Base-by-base conservation (phyloP, 2,329 filamentous ascomycete species). In the Sporothrix mexicana region DNA sequence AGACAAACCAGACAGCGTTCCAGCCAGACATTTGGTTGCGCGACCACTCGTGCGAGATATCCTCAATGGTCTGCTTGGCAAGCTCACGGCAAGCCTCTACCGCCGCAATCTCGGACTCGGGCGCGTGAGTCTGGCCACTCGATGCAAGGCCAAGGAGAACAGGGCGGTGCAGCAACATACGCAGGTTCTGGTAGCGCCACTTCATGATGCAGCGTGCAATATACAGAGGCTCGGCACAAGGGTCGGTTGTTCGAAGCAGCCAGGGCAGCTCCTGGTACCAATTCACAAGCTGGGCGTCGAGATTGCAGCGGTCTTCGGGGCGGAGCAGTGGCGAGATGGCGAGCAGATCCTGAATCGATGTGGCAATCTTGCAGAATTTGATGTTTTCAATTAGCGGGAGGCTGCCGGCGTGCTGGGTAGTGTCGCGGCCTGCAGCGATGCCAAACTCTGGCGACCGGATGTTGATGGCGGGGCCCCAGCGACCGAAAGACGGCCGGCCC, bases 1-100 rank as follows among this genome's bases (percentile, higher is more conserved):
- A 95, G 73, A 93, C 87, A 81, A 94, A 91, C 92, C 92, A 94
- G 2, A 93, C 92, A 0, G 91, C 92, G 79, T 93, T 93, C 92
- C 92, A 95, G 9, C 92, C 92, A 0, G 89, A 89, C 82, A 95
- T 92, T 78, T 94, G 89, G 78, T 93, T 92, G 62, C 89, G 87
- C 62, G 88, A 88, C 83, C 91, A 93, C 75, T 92, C 91, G 25
- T 85, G 84, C 12, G 89, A 86, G 74, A 95, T 93, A 74, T 94
- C 91, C 73, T 90, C 87, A 75, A 95, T 93, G 0, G 91, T 91
- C 75, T 90, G 87, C 74, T 88, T 88, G 9, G 92, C 92, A 0
- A 94, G 86, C 69, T 89, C 86, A 20, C 91, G 87, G 79, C 92
- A 94, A 43, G 88, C 89, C 73, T 89, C 87, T 47, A 94, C 88